Base-by-base conservation (phyloP, 139 green algal species). In the Ettlia oleoabundans region DNA sequence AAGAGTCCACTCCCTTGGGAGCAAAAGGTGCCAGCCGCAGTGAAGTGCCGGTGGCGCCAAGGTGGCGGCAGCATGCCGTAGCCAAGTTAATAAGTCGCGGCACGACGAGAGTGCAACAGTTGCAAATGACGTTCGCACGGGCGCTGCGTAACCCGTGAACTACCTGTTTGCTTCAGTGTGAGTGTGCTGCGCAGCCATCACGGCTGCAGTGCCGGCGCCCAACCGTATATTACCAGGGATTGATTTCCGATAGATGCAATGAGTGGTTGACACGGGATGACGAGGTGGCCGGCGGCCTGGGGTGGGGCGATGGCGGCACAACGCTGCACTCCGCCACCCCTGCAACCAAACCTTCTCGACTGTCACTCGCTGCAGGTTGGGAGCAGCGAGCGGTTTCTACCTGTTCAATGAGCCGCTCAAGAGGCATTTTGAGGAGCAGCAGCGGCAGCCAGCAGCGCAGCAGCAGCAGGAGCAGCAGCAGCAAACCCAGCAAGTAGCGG, bases 321-420 rank as follows among this genome's bases (percentile, higher is more conserved):
- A 58, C 15, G 47, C 47, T 58, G 47, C 47, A 24, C 47, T 10
- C 47, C 47, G 47, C 47, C 47, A 15, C 13, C 47, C 30, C n/a
- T 51, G 13, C n/a, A n/a, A n/a, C 7, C 65, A 13, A 26, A 28
- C 65, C n/a, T 41, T 41, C 33, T 7, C 68, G 13, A 37, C 24
- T 61, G 26, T 28, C 30, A n/a, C n/a, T n/a, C 1, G 19, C 15
- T 75, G 30, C 77, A 82, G 77, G 22, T 42, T 82, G 4, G 77
- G 77, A 3, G 77, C 52, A 10, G 13, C 63, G 22, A 41, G 21
- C 0, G 77, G 77, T 10, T 52, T 82, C 32, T 82, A 82, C 26
- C 37, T 82, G 7, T 82, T 82, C 42, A 62, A 75, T 24, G 63
- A 61, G 42, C 77, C 77, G 0, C 33, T 82, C 28, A 82, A 76